Evolutionary conservation across 1,284 basidiomycete species (phyloP), one percentile per base, ranked within the genome.

Genomic region (Papiliotrema laurentii): DNA sequence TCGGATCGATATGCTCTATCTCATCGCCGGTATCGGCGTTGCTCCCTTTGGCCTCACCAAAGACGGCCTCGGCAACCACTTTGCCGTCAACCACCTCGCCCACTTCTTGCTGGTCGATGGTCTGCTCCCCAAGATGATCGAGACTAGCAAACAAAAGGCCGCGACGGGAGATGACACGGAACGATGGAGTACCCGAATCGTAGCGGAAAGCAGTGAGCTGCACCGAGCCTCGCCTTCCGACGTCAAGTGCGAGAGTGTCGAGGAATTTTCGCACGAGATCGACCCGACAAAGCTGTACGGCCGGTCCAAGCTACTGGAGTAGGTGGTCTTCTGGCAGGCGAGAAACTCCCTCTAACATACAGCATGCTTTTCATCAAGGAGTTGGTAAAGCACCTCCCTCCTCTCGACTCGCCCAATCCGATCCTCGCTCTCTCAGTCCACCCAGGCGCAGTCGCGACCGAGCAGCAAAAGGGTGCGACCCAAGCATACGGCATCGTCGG

Each of bases 21-120:
- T 62, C 24, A 68, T 64, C 43, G 69, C 69, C 4, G 69, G 69
- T 34, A 60, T 71, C 51, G 69, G 69, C 40, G 67, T 69, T 7
- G 67, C 63, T 2, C 61, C 66, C 2, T 67, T 59, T 38, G 61
- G 63, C 3, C 35, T 64, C 34, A 69, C 69, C 18, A 60, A 66
- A 22, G 61, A 63, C 41, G 55, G 56, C 14, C 34, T 71, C 10
- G 59, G 56, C 10, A 67, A 68, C 53, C 69, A 71, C 51, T 69
- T 62, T 45, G 61, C 51, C 1, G 53, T 71, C 43, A 72, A 72
- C 58, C 56, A 67, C 51, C 55, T 72, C 25, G 42, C 63, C 10
- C 58, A 63, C 33, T 47, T 71, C 28, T 45, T 64, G n/a, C 54
- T 72, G 14, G 50, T 57, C 30, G 63, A 69, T 41, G 51, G 55